phyloP scores from a whole-genome alignment of 2,329 filamentous ascomycete species.

The Claviceps monticola region DNA sequence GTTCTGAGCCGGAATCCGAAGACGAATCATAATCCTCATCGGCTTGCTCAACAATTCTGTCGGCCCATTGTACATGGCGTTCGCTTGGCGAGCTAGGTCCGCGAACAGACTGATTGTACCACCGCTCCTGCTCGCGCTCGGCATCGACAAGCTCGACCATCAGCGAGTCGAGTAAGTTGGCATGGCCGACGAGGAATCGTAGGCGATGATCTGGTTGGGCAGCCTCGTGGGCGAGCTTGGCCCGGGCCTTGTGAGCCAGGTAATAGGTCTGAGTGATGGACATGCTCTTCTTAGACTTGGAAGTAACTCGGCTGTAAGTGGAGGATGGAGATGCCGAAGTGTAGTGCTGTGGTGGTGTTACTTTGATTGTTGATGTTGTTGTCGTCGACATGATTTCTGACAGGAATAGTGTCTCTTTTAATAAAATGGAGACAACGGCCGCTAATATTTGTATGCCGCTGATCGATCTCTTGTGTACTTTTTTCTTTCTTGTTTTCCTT shows the following conservation, averaged over 20 bases:
- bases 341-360: constrained; percentile 13
- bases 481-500: constrained; percentile 2
- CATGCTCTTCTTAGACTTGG: constrained; percentile 62
- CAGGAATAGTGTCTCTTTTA: too few species aligned
- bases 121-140: constrained; percentile 88
- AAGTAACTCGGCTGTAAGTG: constrained; percentile 20
- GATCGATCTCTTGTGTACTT: not conserved
- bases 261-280: constrained; percentile 97
- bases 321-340: constrained; percentile 8
- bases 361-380: constrained; percentile 14
- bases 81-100: constrained; percentile 51
- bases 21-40: constrained; percentile 55
- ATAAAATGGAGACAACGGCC: too few species aligned
- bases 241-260: constrained; percentile 89
- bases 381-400: too few species aligned
- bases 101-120: constrained; percentile 93
- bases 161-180: constrained; percentile 90
- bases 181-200: constrained; percentile 87
- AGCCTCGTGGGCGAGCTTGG: constrained; percentile 90
- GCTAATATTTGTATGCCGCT: too few species aligned
- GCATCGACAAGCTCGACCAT: constrained; percentile 89
- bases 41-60: constrained; percentile 58
- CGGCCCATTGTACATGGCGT: constrained; percentile 77
- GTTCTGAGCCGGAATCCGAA: constrained; percentile 31
- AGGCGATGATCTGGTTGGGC: constrained; percentile 86